Evolutionary conservation across 257 asterid genomes (phyloP).

Genomic region (Primulina huaijiensis): DNA sequence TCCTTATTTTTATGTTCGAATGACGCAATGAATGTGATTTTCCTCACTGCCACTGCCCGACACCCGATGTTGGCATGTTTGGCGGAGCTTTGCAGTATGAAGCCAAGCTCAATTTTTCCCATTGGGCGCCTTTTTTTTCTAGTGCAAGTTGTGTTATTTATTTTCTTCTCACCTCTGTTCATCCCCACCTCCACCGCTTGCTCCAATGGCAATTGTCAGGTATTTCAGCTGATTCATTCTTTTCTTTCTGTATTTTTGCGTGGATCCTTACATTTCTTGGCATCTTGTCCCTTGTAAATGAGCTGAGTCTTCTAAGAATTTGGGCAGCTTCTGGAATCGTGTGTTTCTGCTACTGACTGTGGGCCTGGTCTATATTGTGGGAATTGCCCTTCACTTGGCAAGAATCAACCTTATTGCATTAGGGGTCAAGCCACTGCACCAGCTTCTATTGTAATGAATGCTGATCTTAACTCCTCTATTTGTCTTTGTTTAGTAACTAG

Average conservation of each 20-base stretch:
- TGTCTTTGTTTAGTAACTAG: background rate
- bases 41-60: conserved; percentile 17
- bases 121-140: conserved; percentile 24
- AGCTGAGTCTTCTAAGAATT: conserved; percentile 28
- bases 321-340: conserved; percentile 68
- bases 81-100: conserved; percentile 38
- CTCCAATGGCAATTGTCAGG: conserved; percentile 77
- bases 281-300: conserved; percentile 13
- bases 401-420: conserved; percentile 69
- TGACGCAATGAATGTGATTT: conserved; percentile 18
- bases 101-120: background rate
- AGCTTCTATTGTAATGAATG: conserved; percentile 58
- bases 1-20: conserved; percentile 14
- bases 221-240: conserved; percentile 11
- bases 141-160: conserved; percentile 10
- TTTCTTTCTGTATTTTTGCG: background rate
- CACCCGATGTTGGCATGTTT: conserved; percentile 37
- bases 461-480: background rate
- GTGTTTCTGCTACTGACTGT: conserved; percentile 71
- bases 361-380: conserved; percentile 86
- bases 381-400: conserved; percentile 71
- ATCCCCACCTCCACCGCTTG: conserved; percentile 44
- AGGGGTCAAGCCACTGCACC: conserved; percentile 84
- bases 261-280: conserved; percentile 32
- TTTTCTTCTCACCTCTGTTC: conserved; percentile 27